Evolutionary conservation across 108 stramenopile genomes (phyloP), one percentile per base, ranked within the genome.

Genomic region (Pseudonitzschia delicatissima): DNA sequence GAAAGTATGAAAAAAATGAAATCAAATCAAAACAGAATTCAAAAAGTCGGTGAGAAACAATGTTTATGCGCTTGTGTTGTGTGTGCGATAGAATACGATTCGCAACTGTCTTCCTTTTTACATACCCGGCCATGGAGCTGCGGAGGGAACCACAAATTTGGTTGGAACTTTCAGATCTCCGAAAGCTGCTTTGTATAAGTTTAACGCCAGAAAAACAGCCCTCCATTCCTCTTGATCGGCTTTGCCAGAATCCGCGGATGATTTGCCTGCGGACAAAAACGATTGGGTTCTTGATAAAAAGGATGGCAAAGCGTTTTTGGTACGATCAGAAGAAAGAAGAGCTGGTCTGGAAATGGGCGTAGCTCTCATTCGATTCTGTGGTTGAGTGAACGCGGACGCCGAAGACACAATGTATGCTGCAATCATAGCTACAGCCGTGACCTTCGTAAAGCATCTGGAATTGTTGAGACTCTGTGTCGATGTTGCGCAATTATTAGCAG

Each of bases 111-210:
- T 48, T 48, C 17, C 23, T 23, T 21, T 48, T 48, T 8, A 81
- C 84, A 74, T 63, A 86, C 84, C 81, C 52, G 93, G 93, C 93
- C 93, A 94, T 57, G 93, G 93, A 44, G 76, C 63, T 77, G 84
- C 78, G 17, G 76, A 76, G 27, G 93, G 93, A 32, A 94, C 88
- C 23, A 94, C 82, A 78, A 94, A 94, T 32, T 83, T 69, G 48
- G 69, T 48, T 18, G 93, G 90, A 7, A 94, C 94, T 67, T 90
- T 87, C 53, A 97, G 64, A 69, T 96, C 82, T 7, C 94, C 95
- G 69, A 91, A 86, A 4, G 89, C 84, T 26, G 84, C 87, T 67
- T 92, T 90, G 79, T 97, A 96, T 68, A 93, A 72, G 39, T 85
- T 71, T 61, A 97, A 87, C 1, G 95, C 89, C 7, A 85, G 72